Evolutionary conservation across 164 flowering plant species (phyloP), one percentile per base, ranked within the genome.

Genomic region (Aristolochia californica): DNA sequence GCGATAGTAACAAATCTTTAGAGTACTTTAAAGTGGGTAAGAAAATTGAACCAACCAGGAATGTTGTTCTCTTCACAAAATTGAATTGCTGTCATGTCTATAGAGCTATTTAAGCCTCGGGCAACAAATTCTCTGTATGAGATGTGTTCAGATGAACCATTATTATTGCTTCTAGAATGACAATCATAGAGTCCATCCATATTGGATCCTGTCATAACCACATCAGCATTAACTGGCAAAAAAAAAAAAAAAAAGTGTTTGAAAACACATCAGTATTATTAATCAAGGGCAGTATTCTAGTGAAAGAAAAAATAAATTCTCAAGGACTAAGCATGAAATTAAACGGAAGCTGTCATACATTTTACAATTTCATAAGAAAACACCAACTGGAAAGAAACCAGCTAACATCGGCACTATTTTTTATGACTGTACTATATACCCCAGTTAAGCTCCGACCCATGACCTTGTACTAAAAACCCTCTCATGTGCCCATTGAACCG

Each of bases 21-120:
- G 7, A 2, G 13, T 1, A 27, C 14, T n/a, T n/a, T 15, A 30
- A 54, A 22, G 22, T 17, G 48, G 48, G 57, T 28, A 16, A 54
- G 28, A 28, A 30, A 28, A 54, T 4, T 34, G 4, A 7, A 69
- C 82, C 14, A 63, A 91, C 98, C 96, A 61, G 95, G 91, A 70
- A 91, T 83, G 21, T 72, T 70, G 53, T 83, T 84, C 55, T 91
- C 96, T 64, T 91, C 95, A 59, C 96, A 91, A 68, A 71, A 80
- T 43, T 84, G 72, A 25, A 83, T 57, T 47, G 98, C 96, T 84
- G 80, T 84, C 77, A 77, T 59, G 66, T 91, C 96, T 82, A 91
- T 80, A 43, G 80, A 61, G 58, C 77, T 64, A 58, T 11, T 13
- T 23, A 76, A 68, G 17, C 94, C 88, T 50, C 88, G 74, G 24